Conservation (phyloP, 1,284 basidiomycete species). For the Leccinum brunneo-olivaceum region DNA sequence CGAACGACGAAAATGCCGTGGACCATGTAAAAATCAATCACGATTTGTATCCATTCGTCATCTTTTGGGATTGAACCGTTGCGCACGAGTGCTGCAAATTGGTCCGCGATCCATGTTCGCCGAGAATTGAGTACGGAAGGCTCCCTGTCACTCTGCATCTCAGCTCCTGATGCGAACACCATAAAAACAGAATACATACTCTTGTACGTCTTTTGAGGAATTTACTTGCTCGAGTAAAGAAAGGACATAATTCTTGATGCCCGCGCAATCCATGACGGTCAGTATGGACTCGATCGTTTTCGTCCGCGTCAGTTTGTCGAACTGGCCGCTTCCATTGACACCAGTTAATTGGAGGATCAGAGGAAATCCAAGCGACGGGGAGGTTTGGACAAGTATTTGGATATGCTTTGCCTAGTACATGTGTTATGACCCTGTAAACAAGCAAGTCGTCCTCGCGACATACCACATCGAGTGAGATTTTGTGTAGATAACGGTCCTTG, state of each 20-base stretch:
- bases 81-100: conserved; percentile 73
- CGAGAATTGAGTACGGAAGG: conserved; percentile 47
- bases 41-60: conserved; percentile 68
- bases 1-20: conserved; percentile 78
- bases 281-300: conserved; percentile 90
- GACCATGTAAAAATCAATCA: conserved; percentile 79
- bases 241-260: conserved; percentile 74
- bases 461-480: conserved; percentile 77
- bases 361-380: conserved; percentile 79
- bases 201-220: conserved; percentile 36
- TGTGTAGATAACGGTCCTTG: conserved; percentile 83
- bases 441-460: conserved; percentile 22
- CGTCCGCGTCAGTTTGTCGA: conserved; percentile 88
- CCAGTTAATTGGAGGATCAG: conserved; percentile 85
- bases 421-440: background rate
- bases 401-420: conserved; percentile 60
- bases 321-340: conserved; percentile 79
- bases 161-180: background rate
- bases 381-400: conserved; percentile 66
- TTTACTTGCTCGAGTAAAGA: conserved; percentile 65
- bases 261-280: conserved; percentile 66
- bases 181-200: conserved; percentile 29
- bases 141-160: conserved; percentile 33
- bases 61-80: conserved; percentile 78
- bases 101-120: conserved; percentile 82